Evolutionary conservation across 805 yeast genomes (phyloP).

Genomic region (Cyberlindnera amylophila): DNA sequence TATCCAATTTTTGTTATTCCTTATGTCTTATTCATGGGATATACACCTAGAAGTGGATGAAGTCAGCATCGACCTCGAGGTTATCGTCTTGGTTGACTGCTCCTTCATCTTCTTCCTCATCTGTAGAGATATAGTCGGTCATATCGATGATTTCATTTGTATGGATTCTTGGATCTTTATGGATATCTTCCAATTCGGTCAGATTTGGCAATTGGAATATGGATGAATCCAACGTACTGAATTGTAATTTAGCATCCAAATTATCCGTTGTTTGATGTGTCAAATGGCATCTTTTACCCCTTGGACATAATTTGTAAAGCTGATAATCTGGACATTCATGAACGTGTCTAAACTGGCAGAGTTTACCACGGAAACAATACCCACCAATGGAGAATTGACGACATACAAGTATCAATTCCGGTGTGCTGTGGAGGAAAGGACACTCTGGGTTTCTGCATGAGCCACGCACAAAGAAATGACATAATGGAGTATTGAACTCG

Average conservation of each 20-base stretch:
- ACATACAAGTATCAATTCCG: conserved; percentile 46
- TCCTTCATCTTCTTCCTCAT: conserved; percentile 29
- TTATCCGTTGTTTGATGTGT: conserved; percentile 39
- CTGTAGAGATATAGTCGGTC: conserved; percentile 9
- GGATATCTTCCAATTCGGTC: conserved; percentile 15
- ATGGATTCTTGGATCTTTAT: conserved; percentile 24
- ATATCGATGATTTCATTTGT: conserved; percentile 21
- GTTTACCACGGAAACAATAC: conserved; percentile 58
- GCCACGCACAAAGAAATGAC: conserved; percentile 47
- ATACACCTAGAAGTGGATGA: conserved; percentile 26
- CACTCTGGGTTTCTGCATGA: conserved; percentile 48
- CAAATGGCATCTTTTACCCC: conserved; percentile 49
- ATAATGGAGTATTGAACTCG: conserved; percentile 58
- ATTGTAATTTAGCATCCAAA: conserved; percentile 23
- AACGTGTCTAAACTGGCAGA: conserved; percentile 54
- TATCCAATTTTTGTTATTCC: too few relatives aligned
- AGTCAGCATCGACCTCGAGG: conserved; percentile 26
- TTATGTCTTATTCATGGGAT: too few relatives aligned
- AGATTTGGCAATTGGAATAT: conserved; percentile 23
- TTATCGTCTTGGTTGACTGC: conserved; percentile 6
- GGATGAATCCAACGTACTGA: conserved; percentile 19
- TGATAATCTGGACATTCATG: conserved; percentile 71
- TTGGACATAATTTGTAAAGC: conserved; percentile 54
- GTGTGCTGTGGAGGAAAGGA: conserved; percentile 47
- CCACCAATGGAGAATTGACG: conserved; percentile 67